phyloP scores from a whole-genome alignment of 2,329 filamentous ascomycete species.

The Macrophomina tecta region DNA sequence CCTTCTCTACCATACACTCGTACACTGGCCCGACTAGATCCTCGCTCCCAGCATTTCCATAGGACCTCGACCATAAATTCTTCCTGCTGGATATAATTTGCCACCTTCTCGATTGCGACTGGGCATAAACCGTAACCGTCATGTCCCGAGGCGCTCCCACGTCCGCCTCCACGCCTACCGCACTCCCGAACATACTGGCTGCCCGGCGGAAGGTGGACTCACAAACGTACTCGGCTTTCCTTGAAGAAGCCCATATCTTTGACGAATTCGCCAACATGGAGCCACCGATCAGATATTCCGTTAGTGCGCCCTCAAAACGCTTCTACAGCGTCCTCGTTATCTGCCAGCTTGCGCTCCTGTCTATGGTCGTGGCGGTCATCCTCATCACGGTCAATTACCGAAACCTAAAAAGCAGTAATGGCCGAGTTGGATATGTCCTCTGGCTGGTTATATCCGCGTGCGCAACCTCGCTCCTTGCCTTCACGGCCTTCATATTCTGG shows the following conservation, averaged over 20 bases:
- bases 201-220: background rate
- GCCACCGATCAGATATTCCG: background rate
- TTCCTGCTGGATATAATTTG: too few relatives aligned
- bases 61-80: too few relatives aligned
- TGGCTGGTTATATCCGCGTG: conserved; percentile 19
- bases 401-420: background rate
- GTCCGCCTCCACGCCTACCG: background rate
- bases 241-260: conserved; percentile 11
- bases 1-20: conserved; percentile 16
- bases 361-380: conserved; percentile 13
- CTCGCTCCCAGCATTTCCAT: background rate
- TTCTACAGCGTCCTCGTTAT: conserved; percentile 11
- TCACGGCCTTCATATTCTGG: conserved; percentile 5
- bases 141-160: background rate
- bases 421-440: background rate
- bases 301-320: background rate
- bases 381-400: background rate
- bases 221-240: conserved; percentile 10
- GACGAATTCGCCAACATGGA: background rate
- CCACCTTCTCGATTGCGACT: too few relatives aligned
- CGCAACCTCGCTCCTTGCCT: background rate
- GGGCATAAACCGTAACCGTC: too few relatives aligned
- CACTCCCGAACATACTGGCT: background rate
- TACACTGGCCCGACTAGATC: conserved; percentile 7
- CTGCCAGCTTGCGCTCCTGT: conserved; percentile 14